phyloP scores from a whole-genome alignment of 129 eudicot genomes.

The Helichrysum umbraculigerum region DNA sequence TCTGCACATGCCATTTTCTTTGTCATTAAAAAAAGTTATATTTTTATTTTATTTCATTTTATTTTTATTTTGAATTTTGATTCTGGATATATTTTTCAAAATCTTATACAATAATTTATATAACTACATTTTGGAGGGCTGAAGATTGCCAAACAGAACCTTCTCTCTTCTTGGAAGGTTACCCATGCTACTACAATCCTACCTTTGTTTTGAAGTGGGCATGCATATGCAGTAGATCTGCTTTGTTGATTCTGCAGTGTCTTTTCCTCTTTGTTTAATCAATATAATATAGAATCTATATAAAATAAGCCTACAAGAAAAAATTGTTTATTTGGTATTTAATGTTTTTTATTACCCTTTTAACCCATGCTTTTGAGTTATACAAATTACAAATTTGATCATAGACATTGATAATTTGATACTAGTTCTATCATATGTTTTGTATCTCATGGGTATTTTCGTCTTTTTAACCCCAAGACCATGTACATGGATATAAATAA shows the following conservation, averaged over 20 bases:
- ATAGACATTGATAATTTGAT: not conserved
- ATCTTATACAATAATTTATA: not conserved
- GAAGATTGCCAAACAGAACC: conserved; percentile 5
- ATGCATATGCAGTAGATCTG: conserved; percentile 29
- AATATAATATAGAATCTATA: too few species aligned
- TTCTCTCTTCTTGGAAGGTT: conserved; percentile 26
- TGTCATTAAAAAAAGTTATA: too few species aligned
- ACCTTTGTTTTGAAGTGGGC: conserved; percentile 24
- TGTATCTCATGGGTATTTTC: too few species aligned
- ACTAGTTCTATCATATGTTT: not conserved
- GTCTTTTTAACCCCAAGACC: too few species aligned
- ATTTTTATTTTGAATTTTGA: not conserved
- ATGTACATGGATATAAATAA: too few species aligned
- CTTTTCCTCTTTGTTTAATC: not conserved
- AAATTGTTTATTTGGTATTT: not conserved
- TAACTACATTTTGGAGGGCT: not conserved
- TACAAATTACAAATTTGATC: not conserved
- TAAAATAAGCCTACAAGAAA: not conserved
- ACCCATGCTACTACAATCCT: conserved; percentile 22
- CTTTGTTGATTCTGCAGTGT: conserved; percentile 17
- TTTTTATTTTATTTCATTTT: not conserved
- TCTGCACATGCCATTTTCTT: conserved; percentile 30
- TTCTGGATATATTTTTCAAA: not conserved
- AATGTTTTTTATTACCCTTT: not conserved
- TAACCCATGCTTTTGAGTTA: not conserved